Base-by-base conservation (phyloP, 306 rosid genomes). In the Glycine tomentella region DNA sequence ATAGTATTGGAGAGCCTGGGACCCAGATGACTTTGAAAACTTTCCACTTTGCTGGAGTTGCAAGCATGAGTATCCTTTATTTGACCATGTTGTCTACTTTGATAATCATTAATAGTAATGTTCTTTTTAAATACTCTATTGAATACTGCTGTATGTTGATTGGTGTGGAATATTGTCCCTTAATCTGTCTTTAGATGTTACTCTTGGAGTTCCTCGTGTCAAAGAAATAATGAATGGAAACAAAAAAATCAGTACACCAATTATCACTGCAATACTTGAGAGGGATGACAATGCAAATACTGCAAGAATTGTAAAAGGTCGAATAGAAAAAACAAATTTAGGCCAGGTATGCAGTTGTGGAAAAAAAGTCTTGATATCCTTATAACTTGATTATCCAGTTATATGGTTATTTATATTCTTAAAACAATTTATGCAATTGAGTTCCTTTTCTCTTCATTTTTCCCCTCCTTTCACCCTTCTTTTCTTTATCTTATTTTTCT, bases 1-100 rank as follows among this genome's bases (percentile, higher is more conserved):
- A 92, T 83, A 95, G 99, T 89, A 95, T 95, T 84, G 99, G 99
- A 75, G 99, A 95, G 64, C 99, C 99, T 70, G 99, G 99, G 89
- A 93, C 99, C 36, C 99, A 95, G 81, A 93, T 95, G 99, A 93
- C 97, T 53, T 80, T 95, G 74, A 95, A 92, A 89, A 95, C 97
- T 75, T 95, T 95, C 84, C 99, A 95, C 86, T 93, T 93, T 87
- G 99, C 99, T 79, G 99, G 99, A 85, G 97, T 95, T 90, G 97
- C 97, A 65, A 95, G 99, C 99, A 95, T 95, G 97, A 95, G 97
- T 95, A 94, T 94, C 97, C 94, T 94, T 90, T 53, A 87, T 75
- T 48, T 69, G 76, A 75, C 36, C 67, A 12, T 49, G 55, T 38
- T 38, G 42, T 65, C 72, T 0, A 42, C 46, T 42, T 42, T 6